Conservation (phyloP, 495 filamentous ascomycete genomes). For the Penicillium longicatenatum region DNA sequence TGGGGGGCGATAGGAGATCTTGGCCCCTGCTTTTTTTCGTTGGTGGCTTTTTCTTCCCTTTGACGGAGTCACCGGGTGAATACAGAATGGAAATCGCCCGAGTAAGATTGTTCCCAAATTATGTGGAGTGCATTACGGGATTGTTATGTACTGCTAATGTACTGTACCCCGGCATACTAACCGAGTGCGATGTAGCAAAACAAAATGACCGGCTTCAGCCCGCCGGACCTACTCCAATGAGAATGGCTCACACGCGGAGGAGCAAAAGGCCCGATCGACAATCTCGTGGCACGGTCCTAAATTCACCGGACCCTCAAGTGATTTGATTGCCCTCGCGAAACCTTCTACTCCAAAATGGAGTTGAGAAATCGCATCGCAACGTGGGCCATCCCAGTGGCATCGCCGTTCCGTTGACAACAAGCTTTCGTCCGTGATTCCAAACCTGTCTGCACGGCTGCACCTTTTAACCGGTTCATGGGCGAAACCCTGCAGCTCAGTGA, state of each 20-base stretch:
- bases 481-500: constrained; percentile 17
- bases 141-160: neutral
- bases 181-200: neutral
- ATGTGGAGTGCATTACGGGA: neutral
- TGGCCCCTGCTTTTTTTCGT: neutral
- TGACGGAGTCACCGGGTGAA: neutral
- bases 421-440: constrained; percentile 23
- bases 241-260: neutral
- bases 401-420: constrained; percentile 21
- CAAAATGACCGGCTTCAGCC: neutral
- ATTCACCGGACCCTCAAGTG: neutral
- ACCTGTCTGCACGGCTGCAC: constrained; percentile 6
- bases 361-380: neutral
- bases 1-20: neutral
- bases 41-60: neutral
- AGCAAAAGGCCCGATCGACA: neutral
- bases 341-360: neutral
- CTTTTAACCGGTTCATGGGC: constrained; percentile 21
- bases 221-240: neutral
- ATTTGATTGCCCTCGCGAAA: constrained; percentile 4
- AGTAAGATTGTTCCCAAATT: neutral
- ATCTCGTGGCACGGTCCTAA: neutral
- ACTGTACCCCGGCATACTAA: neutral
- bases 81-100: neutral
- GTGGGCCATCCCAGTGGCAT: constrained; percentile 3